Evolutionary conservation across 768 basidiomycete genomes (phyloP).

Genomic region (Tremella mesenterica): DNA sequence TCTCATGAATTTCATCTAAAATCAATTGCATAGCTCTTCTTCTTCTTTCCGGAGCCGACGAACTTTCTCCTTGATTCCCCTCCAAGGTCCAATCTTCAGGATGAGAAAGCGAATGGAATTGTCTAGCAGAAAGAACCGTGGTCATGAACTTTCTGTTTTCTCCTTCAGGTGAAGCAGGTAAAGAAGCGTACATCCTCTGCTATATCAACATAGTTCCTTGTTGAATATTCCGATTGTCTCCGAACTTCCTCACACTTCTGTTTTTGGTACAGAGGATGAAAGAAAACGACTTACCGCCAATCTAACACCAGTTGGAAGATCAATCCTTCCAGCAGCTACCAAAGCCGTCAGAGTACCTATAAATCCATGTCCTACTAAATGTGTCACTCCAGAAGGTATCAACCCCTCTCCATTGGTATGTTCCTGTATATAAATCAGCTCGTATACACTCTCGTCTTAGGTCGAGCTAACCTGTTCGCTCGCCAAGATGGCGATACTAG

Average conservation of each 20-base stretch:
- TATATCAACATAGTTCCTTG: not conserved
- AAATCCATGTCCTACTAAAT: slow-evolving; percentile 42
- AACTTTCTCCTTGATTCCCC: slow-evolving; percentile 9
- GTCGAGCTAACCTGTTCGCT: slow-evolving; percentile 27
- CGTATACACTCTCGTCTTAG: too few species aligned
- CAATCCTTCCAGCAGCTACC: slow-evolving; percentile 35
- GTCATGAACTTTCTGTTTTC: slow-evolving; percentile 17
- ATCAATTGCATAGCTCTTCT: slow-evolving; percentile 36
- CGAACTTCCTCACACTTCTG: not conserved
- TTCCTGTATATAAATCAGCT: slow-evolving; percentile 46
- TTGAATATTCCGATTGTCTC: not conserved
- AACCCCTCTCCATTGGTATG: slow-evolving; percentile 12
- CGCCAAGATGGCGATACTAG: slow-evolving; percentile 38
- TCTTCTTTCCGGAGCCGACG: slow-evolving; percentile 9
- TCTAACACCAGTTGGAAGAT: slow-evolving; percentile 33
- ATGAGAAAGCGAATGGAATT: slow-evolving; percentile 34
- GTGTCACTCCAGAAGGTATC: slow-evolving; percentile 29
- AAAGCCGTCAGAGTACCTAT: slow-evolving; percentile 39
- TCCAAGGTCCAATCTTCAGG: slow-evolving; percentile 20
- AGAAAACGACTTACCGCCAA: slow-evolving; percentile 23
- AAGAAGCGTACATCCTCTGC: slow-evolving; percentile 29
- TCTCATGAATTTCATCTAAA: slow-evolving; percentile 32
- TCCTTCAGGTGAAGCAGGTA: slow-evolving; percentile 20
- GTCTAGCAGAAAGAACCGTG: slow-evolving; percentile 36
- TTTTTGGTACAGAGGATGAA: not conserved